Conservation (phyloP, 73 alveolate species). For the Tetrahymena borealis region DNA sequence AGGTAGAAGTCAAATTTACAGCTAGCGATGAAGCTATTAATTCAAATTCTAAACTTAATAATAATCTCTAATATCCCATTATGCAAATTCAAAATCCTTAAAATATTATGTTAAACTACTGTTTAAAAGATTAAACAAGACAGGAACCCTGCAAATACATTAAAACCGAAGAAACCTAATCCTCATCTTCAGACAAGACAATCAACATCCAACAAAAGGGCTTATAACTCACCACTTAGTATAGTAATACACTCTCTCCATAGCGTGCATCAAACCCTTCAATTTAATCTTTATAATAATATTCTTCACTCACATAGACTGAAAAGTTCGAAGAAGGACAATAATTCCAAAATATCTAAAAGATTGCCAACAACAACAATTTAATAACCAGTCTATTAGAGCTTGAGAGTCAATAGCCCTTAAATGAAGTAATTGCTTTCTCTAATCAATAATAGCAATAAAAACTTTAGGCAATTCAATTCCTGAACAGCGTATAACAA, state of each 20-base stretch:
- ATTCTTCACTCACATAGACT: neutral
- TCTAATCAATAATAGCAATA: neutral
- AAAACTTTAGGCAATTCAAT: neutral
- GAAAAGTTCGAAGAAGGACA: neutral
- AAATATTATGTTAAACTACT: too few species aligned
- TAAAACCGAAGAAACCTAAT: too few species aligned
- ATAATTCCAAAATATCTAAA: neutral
- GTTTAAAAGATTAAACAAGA: too few species aligned
- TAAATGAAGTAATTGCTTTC: too few species aligned
- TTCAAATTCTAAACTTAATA: too few species aligned
- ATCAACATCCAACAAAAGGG: neutral
- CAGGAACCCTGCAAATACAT: too few species aligned
- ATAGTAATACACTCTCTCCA: neutral
- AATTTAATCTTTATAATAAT: neutral
- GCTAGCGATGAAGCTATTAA: too few species aligned
- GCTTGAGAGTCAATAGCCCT: neutral
- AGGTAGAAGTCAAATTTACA: too few species aligned
- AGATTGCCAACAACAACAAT: neutral
- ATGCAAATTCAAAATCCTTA: too few species aligned
- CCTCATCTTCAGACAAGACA: neutral
- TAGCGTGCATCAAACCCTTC: neutral
- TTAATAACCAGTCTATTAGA: neutral
- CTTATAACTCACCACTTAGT: neutral
- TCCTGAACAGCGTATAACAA: neutral
- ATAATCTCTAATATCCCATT: too few species aligned